Evolutionary conservation across 2,329 filamentous ascomycete genomes (phyloP).

Genomic region (Scedosporium dehoogii): DNA sequence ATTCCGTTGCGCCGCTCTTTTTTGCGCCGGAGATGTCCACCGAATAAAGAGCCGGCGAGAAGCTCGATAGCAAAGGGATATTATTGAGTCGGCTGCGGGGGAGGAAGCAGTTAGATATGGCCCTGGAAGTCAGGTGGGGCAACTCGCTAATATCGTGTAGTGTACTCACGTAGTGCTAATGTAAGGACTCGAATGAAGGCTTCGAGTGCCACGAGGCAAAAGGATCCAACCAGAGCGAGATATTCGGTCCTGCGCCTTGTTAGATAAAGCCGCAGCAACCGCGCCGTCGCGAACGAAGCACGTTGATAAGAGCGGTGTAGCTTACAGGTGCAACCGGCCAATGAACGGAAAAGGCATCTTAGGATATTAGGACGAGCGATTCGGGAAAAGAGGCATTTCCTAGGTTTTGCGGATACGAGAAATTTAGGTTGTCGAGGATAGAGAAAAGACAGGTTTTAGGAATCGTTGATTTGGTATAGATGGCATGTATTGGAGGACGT

Average conservation of each 20-base stretch:
- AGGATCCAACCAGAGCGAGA: conserved; percentile 72
- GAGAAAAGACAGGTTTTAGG: not conserved
- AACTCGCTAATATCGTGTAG: conserved; percentile 11
- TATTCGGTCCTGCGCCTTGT: conserved; percentile 61
- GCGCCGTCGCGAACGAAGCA: conserved; percentile 5
- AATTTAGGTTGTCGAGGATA: not conserved
- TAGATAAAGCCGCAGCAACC: not conserved
- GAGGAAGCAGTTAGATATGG: not conserved
- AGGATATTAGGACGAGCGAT: not conserved
- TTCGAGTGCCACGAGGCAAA: conserved; percentile 74
- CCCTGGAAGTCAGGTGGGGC: not conserved
- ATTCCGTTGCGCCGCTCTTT: conserved; percentile 56
- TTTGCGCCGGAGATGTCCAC: conserved; percentile 60
- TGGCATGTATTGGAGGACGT: not conserved
- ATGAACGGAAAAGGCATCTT: conserved; percentile 43
- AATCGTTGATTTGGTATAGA: not conserved
- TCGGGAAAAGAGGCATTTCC: conserved; percentile 6
- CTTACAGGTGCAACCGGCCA: conserved; percentile 42
- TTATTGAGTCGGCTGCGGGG: conserved; percentile 59
- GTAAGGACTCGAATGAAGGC: conserved; percentile 77
- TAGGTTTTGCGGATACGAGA: not conserved
- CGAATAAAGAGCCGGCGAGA: conserved; percentile 77
- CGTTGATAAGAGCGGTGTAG: conserved; percentile 11
- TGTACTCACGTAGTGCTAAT: conserved; percentile 65
- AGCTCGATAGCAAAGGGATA: conserved; percentile 70